Conservation (phyloP, 305 asterid genomes). For the Petunia hybrid region DNA sequence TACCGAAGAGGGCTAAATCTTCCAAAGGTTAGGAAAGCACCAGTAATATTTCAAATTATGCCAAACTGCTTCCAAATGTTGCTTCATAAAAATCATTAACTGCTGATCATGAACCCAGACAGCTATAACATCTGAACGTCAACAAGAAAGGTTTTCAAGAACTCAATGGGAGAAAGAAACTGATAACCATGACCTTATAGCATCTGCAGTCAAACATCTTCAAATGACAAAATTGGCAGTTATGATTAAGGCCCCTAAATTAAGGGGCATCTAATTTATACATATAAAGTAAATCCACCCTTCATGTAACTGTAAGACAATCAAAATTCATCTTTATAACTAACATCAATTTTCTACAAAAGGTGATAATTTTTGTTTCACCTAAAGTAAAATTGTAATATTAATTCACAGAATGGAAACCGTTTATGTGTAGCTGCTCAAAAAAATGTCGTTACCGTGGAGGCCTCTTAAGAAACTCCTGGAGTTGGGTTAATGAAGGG, state of each 20-base stretch:
- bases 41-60: neutral
- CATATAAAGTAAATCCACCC: neutral
- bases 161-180: neutral
- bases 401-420: neutral
- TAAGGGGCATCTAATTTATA: neutral
- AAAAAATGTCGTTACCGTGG: constrained; percentile 62
- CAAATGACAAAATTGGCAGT: neutral
- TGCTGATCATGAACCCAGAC: neutral
- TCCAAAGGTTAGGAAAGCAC: neutral
- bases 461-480: constrained; percentile 82
- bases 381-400: neutral
- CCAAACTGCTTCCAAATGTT: neutral
- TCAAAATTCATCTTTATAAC: neutral
- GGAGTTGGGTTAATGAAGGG: constrained; percentile 78
- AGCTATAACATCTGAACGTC: constrained; percentile 3
- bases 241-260: neutral
- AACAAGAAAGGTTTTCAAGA: neutral
- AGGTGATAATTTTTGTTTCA: neutral
- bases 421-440: neutral
- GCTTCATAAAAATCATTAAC: neutral
- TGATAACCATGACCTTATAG: neutral
- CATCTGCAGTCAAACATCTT: neutral
- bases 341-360: neutral
- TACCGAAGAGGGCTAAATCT: neutral
- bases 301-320: neutral